Conservation (phyloP, 2,329 filamentous ascomycete species). For the Akanthomyces dipterigenus region DNA sequence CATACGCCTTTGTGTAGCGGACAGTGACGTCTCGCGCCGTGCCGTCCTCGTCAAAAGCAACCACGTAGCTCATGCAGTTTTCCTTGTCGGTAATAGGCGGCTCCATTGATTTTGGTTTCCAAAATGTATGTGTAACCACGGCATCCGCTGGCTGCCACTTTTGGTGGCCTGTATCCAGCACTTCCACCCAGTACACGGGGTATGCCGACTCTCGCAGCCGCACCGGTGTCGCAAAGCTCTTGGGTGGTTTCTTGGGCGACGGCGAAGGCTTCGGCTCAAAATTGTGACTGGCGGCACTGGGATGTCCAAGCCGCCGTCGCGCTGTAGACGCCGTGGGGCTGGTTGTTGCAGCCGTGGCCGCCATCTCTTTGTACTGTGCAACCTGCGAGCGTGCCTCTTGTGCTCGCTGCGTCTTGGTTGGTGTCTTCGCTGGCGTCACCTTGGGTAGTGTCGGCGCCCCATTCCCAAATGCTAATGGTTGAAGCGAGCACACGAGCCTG, state of each 20-base stretch:
- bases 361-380: slow-evolving; percentile 31
- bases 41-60: slow-evolving; percentile 78
- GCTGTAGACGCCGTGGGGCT: slow-evolving; percentile 30
- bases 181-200: slow-evolving; percentile 92
- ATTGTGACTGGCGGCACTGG: slow-evolving; percentile 46
- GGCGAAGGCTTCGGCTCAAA: slow-evolving; percentile 37
- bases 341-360: slow-evolving; percentile 22
- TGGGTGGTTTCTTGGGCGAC: slow-evolving; percentile 24
- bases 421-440: slow-evolving; percentile 24
- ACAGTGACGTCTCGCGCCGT: slow-evolving; percentile 78
- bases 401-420: slow-evolving; percentile 25
- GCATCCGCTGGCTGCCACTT: slow-evolving; percentile 90
- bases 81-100: slow-evolving; percentile 71
- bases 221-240: slow-evolving; percentile 7
- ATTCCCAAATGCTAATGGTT: slow-evolving; percentile 65
- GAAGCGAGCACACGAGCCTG: slow-evolving; percentile 83
- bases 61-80: slow-evolving; percentile 74
- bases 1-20: slow-evolving; percentile 81
- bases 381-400: slow-evolving; percentile 29
- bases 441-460: slow-evolving; percentile 43
- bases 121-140: slow-evolving; percentile 69
- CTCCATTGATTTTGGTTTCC: slow-evolving; percentile 69
- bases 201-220: slow-evolving; percentile 62
- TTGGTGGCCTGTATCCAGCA: slow-evolving; percentile 76
- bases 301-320: slow-evolving; percentile 45